phyloP scores from a whole-genome alignment of 345 rosid genomes.

The Dovyalis caffra region DNA sequence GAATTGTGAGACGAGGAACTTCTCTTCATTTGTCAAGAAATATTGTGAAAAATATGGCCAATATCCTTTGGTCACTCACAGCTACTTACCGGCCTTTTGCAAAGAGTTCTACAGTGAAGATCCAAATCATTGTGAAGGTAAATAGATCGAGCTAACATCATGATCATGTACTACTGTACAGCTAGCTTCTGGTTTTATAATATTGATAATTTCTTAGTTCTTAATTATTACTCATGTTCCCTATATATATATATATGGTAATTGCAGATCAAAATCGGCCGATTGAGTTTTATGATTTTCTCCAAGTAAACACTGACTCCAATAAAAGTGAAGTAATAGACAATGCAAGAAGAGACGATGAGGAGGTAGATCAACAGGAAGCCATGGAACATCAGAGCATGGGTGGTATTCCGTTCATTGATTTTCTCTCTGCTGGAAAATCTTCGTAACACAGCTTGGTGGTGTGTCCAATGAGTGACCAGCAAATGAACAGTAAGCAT shows the following conservation, averaged over 20 bases:
- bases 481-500: not conserved
- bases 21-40: slow-evolving; percentile 6
- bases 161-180: not conserved
- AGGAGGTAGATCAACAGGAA: slow-evolving; percentile 53
- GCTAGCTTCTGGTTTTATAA: not conserved
- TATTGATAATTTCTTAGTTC: not conserved
- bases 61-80: not conserved
- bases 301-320: slow-evolving; percentile 63
- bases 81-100: not conserved
- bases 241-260: not conserved
- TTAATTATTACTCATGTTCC: not conserved
- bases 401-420: slow-evolving; percentile 43
- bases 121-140: slow-evolving; percentile 10
- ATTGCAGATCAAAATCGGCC: slow-evolving; percentile 38
- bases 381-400: slow-evolving; percentile 30
- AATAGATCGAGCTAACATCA: not conserved
- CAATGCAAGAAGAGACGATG: slow-evolving; percentile 42
- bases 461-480: not conserved
- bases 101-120: not conserved
- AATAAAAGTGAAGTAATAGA: slow-evolving; percentile 56
- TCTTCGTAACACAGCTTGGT: not conserved
- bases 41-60: slow-evolving; percentile 11
- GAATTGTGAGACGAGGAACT: not conserved
- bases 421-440: slow-evolving; percentile 56
- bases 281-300: slow-evolving; percentile 67